A percentile compares a stretch with the other conserved stretches of the same genome.
Evolutionary conservation across 2,329 filamentous ascomycete genomes (phyloP).

Genomic region (Aspergillus oerlinghausenensis): DNA sequence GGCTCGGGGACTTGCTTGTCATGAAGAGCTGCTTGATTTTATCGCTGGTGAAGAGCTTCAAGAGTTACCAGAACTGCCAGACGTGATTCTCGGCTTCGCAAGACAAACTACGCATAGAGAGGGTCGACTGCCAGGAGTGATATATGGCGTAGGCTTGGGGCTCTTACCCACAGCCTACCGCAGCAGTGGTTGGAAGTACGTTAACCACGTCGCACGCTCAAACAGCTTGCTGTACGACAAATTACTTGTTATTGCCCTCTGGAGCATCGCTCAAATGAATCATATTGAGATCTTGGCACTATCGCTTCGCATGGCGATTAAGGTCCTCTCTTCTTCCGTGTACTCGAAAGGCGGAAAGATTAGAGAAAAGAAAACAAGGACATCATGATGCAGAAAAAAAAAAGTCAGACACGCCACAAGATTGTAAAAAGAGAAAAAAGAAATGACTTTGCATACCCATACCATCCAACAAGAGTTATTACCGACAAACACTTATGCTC

Average conservation of each 20-base stretch:
- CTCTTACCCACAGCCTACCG: background rate
- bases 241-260: background rate
- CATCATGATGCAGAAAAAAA: background rate
- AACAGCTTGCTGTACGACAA: background rate
- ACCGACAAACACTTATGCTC: background rate
- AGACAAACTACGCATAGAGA: background rate
- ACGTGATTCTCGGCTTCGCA: background rate
- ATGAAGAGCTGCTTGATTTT: background rate
- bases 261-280: background rate
- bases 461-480: constrained; percentile 3
- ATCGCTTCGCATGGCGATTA: background rate
- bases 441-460: constrained; percentile 2
- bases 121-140: background rate
- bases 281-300: background rate
- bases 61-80: background rate
- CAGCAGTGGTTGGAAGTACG: background rate
- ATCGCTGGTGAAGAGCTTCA: too few species aligned
- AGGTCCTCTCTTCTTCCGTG: background rate
- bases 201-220: background rate
- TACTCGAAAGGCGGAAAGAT: background rate
- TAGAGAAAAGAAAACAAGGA: background rate
- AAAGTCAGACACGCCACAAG: background rate
- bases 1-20: background rate
- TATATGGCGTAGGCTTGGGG: background rate
- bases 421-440: background rate